Evolutionary conservation across 2,329 filamentous ascomycete genomes (phyloP), one percentile per base, ranked within the genome.

Genomic region (Aspergillus udagawae): DNA sequence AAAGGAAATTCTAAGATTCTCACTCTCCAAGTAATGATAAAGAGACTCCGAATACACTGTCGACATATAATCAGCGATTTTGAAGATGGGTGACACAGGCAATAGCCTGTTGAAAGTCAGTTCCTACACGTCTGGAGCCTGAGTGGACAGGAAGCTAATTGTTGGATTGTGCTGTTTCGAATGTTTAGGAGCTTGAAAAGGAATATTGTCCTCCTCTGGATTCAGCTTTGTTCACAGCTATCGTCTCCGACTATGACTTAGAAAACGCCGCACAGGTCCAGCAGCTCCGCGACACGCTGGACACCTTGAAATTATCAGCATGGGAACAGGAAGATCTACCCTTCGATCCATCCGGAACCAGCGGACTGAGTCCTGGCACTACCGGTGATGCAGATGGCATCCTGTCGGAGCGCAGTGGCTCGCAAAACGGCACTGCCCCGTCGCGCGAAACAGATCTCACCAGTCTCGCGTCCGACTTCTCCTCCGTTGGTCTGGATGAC

Each of bases 321-420:
- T 88, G 94, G 69, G 90, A 94, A 67, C 83, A 86, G 17, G 86
- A 84, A 9, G 63, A 73, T 52, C 59, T 73, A 4, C 86, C 86
- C 0, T 96, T 96, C 68, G 91, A 94, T 63, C 84, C 90, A 0
- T 91, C 89, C 32, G 91, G 89, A 2, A 84, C 87, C 27, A 83
- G 86, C 28, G 82, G 81, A 12, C 65, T 70, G 44, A 67, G 68
- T 14, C 60, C 70, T 23, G 58, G 9, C 21, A 27, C 57, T 1
- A 68, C 66, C 45, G 57, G 49, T 52, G 67, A 64, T 47, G 54
- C 56, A 51, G 63, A 67, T 55, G 68, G 58, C 23, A 58, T 60
- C 23, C 60, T 58, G 17, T 71, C 65, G 17, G 69, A 69, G 23
- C 64, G 60, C 20, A 69, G 66, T 48, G 59, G 60, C 41, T 73